Percentiles rank a stretch among this genome's conserved stretches.
These are phyloP conservation scores for Wallacemonas sp. DNA, from an alignment of 208 protist species.

Conservation along the genomic window DNA sequence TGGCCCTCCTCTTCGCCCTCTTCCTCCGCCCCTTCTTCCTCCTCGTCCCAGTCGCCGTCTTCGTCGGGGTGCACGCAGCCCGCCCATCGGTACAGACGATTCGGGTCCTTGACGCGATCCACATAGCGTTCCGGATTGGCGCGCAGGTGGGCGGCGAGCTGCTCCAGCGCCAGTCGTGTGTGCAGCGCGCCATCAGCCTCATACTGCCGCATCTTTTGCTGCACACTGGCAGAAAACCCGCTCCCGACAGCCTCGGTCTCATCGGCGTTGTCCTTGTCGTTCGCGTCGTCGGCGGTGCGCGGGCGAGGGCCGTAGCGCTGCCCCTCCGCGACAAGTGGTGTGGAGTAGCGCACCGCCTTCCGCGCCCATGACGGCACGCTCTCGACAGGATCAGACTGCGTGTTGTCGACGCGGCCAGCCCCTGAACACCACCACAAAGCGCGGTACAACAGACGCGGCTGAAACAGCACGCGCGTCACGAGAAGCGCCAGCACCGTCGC, in stretches of 20 bases:
- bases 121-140: constrained; percentile 48
- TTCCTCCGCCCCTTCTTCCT: background rate
- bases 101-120: constrained; percentile 52
- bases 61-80: constrained; percentile 23
- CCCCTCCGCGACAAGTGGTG: constrained; percentile 31
- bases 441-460: constrained; percentile 14
- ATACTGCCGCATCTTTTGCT: constrained; percentile 40
- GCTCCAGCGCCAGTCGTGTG: constrained; percentile 59
- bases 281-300: no score
- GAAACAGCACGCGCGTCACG: background rate
- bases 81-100: constrained; percentile 56
- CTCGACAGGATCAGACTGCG: constrained; percentile 33
- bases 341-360: constrained; percentile 24
- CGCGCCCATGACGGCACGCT: constrained; percentile 23
- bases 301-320: no score
- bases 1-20: constrained; percentile 4
- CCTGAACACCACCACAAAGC: constrained; percentile 27
- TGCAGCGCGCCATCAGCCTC: constrained; percentile 46
- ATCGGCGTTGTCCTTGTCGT: background rate
- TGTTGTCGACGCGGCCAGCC: constrained; percentile 15
- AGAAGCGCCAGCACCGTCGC: constrained; percentile 31
- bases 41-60: constrained; percentile 10
- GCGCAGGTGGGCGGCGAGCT: constrained; percentile 51
- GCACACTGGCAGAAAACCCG: background rate
- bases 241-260: no score